A percentile compares a stretch with the other conserved stretches of the same genome.
Conservation (phyloP, 2,329 filamentous ascomycete genomes). For the Gliomastix tumulicola region DNA sequence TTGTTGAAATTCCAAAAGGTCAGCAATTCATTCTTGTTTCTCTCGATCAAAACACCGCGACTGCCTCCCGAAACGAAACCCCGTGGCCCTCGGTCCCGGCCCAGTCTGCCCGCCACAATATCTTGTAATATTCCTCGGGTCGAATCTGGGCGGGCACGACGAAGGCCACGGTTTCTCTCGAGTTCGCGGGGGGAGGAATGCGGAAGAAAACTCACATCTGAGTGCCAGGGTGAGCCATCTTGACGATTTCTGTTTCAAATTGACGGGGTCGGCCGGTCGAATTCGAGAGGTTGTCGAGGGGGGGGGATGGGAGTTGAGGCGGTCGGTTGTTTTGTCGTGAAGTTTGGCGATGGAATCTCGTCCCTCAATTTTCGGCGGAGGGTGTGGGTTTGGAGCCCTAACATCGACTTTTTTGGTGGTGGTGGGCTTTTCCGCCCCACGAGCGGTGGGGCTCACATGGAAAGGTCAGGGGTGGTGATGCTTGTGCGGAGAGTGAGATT, state of each 20-base stretch:
- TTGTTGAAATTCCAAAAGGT: conserved; percentile 12
- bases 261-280: conserved; percentile 20
- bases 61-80: too few relatives aligned
- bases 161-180: too few relatives aligned
- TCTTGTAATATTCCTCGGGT: too few relatives aligned
- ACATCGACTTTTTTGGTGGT: conserved; percentile 7
- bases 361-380: conserved; percentile 21
- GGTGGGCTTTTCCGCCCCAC: not conserved
- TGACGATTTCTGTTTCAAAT: conserved; percentile 34
- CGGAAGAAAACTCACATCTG: conserved; percentile 64
- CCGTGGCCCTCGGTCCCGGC: too few relatives aligned
- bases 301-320: conserved; percentile 5
- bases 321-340: conserved; percentile 2
- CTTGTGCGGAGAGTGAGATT: too few relatives aligned
- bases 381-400: conserved; percentile 26
- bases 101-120: too few relatives aligned
- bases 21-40: too few relatives aligned
- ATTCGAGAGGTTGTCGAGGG: conserved; percentile 21
- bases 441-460: too few relatives aligned
- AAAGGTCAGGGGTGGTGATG: too few relatives aligned
- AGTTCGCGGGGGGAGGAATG: too few relatives aligned
- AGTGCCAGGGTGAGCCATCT: conserved; percentile 54
- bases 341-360: conserved; percentile 5
- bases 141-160: too few relatives aligned
- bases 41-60: too few relatives aligned